Evolutionary conservation across 345 rosid species (phyloP).

Genomic region (thale cress (Arabidopsis thaliana)): DNA sequence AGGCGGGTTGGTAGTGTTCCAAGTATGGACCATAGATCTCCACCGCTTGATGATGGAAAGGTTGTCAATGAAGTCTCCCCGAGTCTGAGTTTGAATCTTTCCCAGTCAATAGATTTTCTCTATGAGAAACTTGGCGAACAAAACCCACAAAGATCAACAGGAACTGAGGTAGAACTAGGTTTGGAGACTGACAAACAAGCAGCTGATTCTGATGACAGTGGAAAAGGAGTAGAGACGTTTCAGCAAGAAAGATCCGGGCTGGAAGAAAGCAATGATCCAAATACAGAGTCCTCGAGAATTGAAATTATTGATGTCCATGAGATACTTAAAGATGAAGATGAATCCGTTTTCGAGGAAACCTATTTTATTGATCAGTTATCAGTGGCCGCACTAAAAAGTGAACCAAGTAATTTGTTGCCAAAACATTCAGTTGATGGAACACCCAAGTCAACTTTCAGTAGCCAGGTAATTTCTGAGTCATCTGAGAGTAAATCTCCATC

Average conservation of each 20-base stretch:
- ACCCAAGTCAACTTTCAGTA: conserved; percentile 45
- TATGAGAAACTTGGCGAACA: conserved; percentile 67
- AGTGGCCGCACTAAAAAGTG: conserved; percentile 39
- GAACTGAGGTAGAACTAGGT: conserved; percentile 26
- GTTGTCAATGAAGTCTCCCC: conserved; percentile 49
- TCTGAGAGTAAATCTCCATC: conserved; percentile 44
- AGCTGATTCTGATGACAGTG: conserved; percentile 47
- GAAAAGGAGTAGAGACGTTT: conserved; percentile 57
- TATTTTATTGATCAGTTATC: conserved; percentile 31
- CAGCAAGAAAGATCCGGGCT: conserved; percentile 41
- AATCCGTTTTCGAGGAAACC: conserved; percentile 38
- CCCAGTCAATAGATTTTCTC: conserved; percentile 63
- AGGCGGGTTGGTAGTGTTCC: conserved; percentile 60
- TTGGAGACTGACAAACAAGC: conserved; percentile 43
- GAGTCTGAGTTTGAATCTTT: conserved; percentile 59
- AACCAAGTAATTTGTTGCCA: conserved; percentile 26
- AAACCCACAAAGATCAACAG: conserved; percentile 43
- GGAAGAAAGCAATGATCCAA: conserved; percentile 41
- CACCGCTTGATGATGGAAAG: conserved; percentile 52
- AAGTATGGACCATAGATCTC: conserved; percentile 44
- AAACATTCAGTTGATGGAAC: conserved; percentile 41
- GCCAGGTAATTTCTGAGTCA: conserved; percentile 49
- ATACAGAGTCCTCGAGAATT: conserved; percentile 42
- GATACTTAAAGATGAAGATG: conserved; percentile 53
- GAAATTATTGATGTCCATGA: conserved; percentile 65